Evolutionary conservation across 2,329 filamentous ascomycete species (phyloP).

Genomic region (Corinectria fuckeliana): DNA sequence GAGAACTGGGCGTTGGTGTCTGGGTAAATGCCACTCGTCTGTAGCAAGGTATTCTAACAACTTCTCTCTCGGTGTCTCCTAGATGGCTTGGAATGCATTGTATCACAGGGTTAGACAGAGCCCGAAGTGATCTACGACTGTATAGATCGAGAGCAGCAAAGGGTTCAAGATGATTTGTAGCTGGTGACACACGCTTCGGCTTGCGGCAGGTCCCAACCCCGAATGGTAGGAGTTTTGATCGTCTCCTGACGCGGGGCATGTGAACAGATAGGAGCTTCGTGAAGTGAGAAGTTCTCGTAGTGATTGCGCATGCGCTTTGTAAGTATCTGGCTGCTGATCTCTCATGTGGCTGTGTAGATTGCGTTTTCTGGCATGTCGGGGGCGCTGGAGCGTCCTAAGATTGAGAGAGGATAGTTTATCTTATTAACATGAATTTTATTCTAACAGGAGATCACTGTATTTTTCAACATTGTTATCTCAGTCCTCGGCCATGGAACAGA

Average conservation of each 20-base stretch:
- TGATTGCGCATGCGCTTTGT: constrained; percentile 39
- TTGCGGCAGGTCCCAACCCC: constrained; percentile 40
- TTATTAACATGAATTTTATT: background rate
- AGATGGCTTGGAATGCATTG: constrained; percentile 21
- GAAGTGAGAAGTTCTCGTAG: constrained; percentile 45
- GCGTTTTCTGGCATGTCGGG: background rate
- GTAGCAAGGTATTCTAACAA: constrained; percentile 24
- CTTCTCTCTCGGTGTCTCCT: constrained; percentile 25
- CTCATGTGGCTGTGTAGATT: constrained; percentile 16
- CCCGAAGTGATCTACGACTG: constrained; percentile 43
- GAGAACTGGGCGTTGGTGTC: background rate
- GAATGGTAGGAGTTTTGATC: constrained; percentile 34
- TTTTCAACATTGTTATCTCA: background rate
- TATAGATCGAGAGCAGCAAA: constrained; percentile 45
- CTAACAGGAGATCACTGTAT: background rate
- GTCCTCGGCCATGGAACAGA: constrained; percentile 1
- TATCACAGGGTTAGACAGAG: constrained; percentile 23
- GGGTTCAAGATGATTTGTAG: constrained; percentile 46
- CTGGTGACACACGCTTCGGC: constrained; percentile 42
- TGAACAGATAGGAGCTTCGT: constrained; percentile 41
- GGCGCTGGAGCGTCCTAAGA: background rate
- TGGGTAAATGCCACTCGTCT: background rate
- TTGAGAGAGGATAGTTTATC: constrained; percentile 3
- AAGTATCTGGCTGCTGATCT: constrained; percentile 25
- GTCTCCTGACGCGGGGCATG: constrained; percentile 40